A percentile compares a stretch with the other conserved stretches of the same genome.
phyloP scores from a whole-genome alignment of 2,329 filamentous ascomycete species.

The Ophidiomyces ophidiicola region DNA sequence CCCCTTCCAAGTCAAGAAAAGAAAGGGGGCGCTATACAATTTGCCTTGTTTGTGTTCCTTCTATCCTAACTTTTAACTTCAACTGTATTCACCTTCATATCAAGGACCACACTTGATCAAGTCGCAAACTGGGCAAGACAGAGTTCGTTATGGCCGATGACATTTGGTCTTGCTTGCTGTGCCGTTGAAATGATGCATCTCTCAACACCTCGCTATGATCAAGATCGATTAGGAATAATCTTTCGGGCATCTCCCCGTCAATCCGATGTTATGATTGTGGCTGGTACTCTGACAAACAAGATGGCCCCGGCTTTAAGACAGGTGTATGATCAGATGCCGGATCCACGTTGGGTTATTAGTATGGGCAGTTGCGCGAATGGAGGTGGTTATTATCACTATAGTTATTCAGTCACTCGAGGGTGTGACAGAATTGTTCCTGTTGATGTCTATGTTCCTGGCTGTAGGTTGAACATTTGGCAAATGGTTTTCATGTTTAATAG shows the following conservation, averaged over 20 bases:
- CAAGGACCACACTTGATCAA: slow-evolving; percentile 47
- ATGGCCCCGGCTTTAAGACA: slow-evolving; percentile 82
- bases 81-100: slow-evolving; percentile 1
- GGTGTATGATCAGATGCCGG: slow-evolving; percentile 92
- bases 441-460: slow-evolving; percentile 74
- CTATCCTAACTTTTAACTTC: slow-evolving; percentile 1
- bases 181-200: slow-evolving; percentile 92
- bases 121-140: slow-evolving; percentile 82
- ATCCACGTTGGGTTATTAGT: slow-evolving; percentile 75
- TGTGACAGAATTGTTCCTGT: slow-evolving; percentile 74
- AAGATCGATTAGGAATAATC: slow-evolving; percentile 77
- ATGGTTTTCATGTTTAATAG: slow-evolving; percentile 30
- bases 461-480: slow-evolving; percentile 41
- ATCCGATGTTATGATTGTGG: slow-evolving; percentile 84
- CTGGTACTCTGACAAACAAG: slow-evolving; percentile 83
- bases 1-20: slow-evolving; percentile 40
- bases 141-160: slow-evolving; percentile 83
- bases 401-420: slow-evolving; percentile 64
- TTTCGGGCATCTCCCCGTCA: slow-evolving; percentile 77
- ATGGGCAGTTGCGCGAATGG: slow-evolving; percentile 82
- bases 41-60: slow-evolving; percentile 34
- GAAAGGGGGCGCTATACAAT: slow-evolving; percentile 42
- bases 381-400: slow-evolving; percentile 81
- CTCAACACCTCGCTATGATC: slow-evolving; percentile 79
- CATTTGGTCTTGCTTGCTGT: slow-evolving; percentile 81